Evolutionary conservation across 2,329 filamentous ascomycete species (phyloP), one percentile per base, ranked within the genome.

Genomic region (Penicillium olsonii): DNA sequence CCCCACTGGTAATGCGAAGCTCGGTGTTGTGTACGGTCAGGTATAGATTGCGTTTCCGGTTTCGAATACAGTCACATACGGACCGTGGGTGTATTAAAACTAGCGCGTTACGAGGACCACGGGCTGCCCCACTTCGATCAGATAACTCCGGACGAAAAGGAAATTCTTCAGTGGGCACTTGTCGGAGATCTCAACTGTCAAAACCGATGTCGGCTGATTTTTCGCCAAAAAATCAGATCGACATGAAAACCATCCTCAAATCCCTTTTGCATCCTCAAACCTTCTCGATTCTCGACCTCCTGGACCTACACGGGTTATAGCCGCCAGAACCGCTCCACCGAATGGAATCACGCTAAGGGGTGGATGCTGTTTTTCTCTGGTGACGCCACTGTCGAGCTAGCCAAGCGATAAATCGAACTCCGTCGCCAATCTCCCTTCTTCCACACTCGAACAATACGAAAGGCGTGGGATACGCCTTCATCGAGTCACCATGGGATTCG

Each of bases 401-500:
- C 2, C 15, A 24, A 42, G 14, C 26, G 37, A 45, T 48, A 54
- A 50, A 50, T 45, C 33, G 35, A 19, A 35, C 29, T 20, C 27
- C 19, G 39, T 17, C n/a, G 15, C 29, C 27, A 45, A 50, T 24
- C 35, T 50, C 34, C 33, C 50, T 50, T 53, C 47, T 37, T 31
- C 45, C 53, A 51, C 43, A 41, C 49, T 41, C 50, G 43, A 39
- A 35, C 39, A 40, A 34, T 29, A 38, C 39, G n/a, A 34, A 22
- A 19, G 14, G 37, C 33, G 45, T 45, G 24, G 27, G 33, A 49
- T 24, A 48, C 33, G 41, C 47, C 33, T 18, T 40, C n/a, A 20
- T 41, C 47, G 11, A 40, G 24, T 46, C 55, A 49, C 17, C 37
- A 68, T 68, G 60, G 63, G 59, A 42, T 48, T 63, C 35, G 50